Conservation (phyloP, 1,139 yeast species). For the Fermentozyma sake region DNA sequence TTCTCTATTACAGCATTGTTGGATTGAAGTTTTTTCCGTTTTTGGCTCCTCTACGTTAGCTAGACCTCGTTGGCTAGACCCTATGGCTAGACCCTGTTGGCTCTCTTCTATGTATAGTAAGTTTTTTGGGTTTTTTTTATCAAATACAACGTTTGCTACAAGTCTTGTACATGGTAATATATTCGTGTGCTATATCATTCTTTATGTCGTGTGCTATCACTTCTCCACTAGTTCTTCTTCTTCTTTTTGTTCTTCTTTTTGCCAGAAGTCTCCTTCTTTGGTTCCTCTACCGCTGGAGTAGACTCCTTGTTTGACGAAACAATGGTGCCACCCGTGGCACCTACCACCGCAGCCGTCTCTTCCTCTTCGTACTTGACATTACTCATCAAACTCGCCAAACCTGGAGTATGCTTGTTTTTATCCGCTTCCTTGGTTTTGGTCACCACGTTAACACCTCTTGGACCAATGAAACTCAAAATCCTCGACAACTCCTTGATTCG, state of each 20-base stretch:
- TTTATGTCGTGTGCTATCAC: neutral
- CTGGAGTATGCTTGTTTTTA: slow-evolving; percentile 21
- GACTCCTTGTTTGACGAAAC: slow-evolving; percentile 6
- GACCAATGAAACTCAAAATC: slow-evolving; percentile 79
- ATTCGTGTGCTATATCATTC: too few species aligned
- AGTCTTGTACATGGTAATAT: too few species aligned
- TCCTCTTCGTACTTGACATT: slow-evolving; percentile 33
- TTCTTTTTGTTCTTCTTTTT: slow-evolving; percentile 14
- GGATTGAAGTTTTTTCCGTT: too few species aligned
- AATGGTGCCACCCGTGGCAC: too few species aligned
- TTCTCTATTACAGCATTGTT: too few species aligned
- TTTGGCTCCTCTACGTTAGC: too few species aligned
- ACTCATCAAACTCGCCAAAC: slow-evolving; percentile 40
- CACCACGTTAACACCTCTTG: slow-evolving; percentile 57
- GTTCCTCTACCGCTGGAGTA: slow-evolving; percentile 4
- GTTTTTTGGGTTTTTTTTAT: too few species aligned
- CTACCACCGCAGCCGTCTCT: slow-evolving; percentile 10
- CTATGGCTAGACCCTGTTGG: too few species aligned
- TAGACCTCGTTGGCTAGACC: too few species aligned
- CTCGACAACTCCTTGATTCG: slow-evolving; percentile 77
- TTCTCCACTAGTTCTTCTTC: slow-evolving; percentile 8
- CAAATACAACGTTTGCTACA: too few species aligned
- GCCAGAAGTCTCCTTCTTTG: slow-evolving; percentile 4
- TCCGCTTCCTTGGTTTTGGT: slow-evolving; percentile 15
- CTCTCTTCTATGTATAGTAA: too few species aligned